Percentiles rank a stretch among this genome's conserved stretches.
Evolutionary conservation across 1,139 yeast species (phyloP).

Genomic region (Yamadazyma membranifaciens): DNA sequence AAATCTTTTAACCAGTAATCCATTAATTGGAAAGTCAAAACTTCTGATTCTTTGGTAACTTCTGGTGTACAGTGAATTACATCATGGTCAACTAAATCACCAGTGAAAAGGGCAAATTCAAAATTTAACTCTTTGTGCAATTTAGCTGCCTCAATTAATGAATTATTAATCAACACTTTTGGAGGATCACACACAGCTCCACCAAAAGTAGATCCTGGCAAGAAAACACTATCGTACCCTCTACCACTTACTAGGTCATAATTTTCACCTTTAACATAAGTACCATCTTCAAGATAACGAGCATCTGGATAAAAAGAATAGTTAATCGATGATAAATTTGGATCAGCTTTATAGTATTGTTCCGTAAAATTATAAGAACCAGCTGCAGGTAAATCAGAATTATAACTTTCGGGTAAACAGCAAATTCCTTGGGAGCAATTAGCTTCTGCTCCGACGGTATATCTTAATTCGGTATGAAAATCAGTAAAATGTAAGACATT

Average conservation of each 20-base stretch:
- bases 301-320: conserved; percentile 33
- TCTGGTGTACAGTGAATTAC: conserved; percentile 44
- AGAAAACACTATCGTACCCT: conserved; percentile 40
- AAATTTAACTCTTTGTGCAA: conserved; percentile 31
- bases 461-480: conserved; percentile 60
- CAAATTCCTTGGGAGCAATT: conserved; percentile 56
- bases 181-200: conserved; percentile 66
- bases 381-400: conserved; percentile 24
- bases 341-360: conserved; percentile 20
- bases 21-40: conserved; percentile 48
- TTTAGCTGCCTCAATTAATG: conserved; percentile 46
- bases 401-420: conserved; percentile 43
- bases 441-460: conserved; percentile 57
- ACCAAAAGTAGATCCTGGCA: conserved; percentile 63
- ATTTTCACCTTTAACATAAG: conserved; percentile 39
- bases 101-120: conserved; percentile 66
- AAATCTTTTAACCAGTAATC: conserved; percentile 52
- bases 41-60: conserved; percentile 54
- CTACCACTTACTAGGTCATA: conserved; percentile 35
- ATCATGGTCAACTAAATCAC: conserved; percentile 67
- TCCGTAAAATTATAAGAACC: conserved; percentile 33
- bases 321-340: conserved; percentile 15
- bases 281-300: conserved; percentile 32
- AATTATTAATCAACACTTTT: conserved; percentile 53
- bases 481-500: conserved; percentile 68